These are phyloP conservation scores for Blumeriella jaapii DNA, from an alignment of 2,329 filamentous ascomycete genomes.

Conservation along the genomic window DNA sequence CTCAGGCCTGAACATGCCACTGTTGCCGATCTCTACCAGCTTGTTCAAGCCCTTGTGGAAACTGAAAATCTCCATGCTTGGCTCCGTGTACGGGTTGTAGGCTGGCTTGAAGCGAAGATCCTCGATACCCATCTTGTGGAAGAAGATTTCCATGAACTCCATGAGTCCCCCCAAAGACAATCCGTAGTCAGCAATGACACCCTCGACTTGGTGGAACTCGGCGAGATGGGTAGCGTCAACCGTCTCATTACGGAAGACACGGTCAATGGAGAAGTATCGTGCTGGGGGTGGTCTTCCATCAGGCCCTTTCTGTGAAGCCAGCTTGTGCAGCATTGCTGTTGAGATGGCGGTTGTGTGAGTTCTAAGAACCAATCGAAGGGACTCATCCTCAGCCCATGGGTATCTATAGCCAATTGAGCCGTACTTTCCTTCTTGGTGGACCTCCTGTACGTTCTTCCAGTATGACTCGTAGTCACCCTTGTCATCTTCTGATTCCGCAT, in stretches of 20 bases:
- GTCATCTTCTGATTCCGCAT: constrained; percentile 41
- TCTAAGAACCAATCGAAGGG: constrained; percentile 75
- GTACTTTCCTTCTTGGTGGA: constrained; percentile 85
- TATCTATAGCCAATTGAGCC: constrained; percentile 96
- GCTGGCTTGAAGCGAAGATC: constrained; percentile 91
- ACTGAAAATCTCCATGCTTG: constrained; percentile 95
- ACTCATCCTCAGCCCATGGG: constrained; percentile 82
- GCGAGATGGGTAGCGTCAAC: constrained; percentile 94
- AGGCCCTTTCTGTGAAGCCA: constrained; percentile 71
- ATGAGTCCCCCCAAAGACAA: constrained; percentile 87
- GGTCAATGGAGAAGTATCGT: constrained; percentile 97
- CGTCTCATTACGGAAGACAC: constrained; percentile 95
- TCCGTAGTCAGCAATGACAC: constrained; percentile 94
- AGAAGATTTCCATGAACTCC: constrained; percentile 92
- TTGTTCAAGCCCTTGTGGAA: constrained; percentile 83
- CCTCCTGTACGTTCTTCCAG: constrained; percentile 75
- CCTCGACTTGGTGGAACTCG: constrained; percentile 98
- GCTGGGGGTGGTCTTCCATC: constrained; percentile 54
- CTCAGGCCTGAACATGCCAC: constrained; percentile 96
- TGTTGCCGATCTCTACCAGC: constrained; percentile 96
- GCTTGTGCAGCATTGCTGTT: constrained; percentile 79
- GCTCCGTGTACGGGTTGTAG: constrained; percentile 92
- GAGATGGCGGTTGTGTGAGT: constrained; percentile 94
- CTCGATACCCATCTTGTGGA: constrained; percentile 85
- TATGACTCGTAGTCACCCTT: constrained; percentile 68